phyloP scores from a whole-genome alignment of 2,329 filamentous ascomycete genomes.

The Rhynchosporium graminicola region DNA sequence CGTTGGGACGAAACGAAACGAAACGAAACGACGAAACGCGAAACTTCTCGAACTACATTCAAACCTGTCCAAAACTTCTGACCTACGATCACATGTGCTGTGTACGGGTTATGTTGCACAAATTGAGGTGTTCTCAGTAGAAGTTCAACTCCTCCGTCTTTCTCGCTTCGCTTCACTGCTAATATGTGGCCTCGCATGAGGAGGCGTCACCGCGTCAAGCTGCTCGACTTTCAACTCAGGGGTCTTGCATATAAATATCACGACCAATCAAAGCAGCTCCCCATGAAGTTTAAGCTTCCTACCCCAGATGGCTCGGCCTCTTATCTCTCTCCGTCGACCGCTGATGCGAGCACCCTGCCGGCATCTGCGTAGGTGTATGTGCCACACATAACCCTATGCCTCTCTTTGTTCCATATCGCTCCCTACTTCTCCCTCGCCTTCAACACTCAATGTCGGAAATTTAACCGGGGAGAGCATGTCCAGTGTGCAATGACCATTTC shows the following conservation, averaged over 20 bases:
- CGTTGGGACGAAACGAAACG: too few species aligned
- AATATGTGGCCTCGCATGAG: too few species aligned
- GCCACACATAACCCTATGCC: neutral
- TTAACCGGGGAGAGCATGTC: slow-evolving; percentile 3
- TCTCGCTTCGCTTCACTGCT: too few species aligned
- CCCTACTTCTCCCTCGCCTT: neutral
- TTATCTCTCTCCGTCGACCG: neutral
- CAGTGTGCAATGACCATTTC: slow-evolving; percentile 30
- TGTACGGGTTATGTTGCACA: too few species aligned
- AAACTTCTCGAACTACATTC: too few species aligned
- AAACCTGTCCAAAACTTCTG: too few species aligned
- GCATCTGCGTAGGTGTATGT: neutral
- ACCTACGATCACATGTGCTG: too few species aligned
- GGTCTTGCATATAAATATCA: neutral
- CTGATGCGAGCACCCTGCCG: neutral
- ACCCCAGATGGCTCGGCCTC: neutral
- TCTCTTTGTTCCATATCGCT: slow-evolving; percentile 8
- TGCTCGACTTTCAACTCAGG: slow-evolving; percentile 10
- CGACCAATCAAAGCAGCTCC: slow-evolving; percentile 15
- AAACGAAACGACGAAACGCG: too few species aligned
- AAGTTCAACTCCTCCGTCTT: too few species aligned
- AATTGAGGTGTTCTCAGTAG: too few species aligned
- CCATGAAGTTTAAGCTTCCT: neutral
- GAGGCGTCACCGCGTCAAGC: neutral
- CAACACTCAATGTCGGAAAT: too few species aligned